Evolutionary conservation across 2,329 filamentous ascomycete genomes (phyloP).

Genomic region (Fusarium nisikadoi): DNA sequence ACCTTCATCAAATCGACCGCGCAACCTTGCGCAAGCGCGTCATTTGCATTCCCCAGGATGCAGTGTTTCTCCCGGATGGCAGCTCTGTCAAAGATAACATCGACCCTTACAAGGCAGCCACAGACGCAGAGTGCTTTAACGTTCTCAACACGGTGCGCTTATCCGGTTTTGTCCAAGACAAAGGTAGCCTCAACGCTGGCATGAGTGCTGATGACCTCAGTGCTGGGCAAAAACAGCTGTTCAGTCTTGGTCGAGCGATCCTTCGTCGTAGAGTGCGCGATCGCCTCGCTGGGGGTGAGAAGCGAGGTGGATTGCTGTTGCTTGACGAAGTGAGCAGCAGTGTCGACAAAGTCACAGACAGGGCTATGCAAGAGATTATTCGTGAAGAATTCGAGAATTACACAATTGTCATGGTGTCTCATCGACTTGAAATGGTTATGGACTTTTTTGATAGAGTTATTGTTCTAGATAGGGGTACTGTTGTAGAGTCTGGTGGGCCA

Average conservation of each 20-base stretch:
- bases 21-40: slow-evolving; percentile 57
- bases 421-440: slow-evolving; percentile 61
- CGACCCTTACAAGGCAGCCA: slow-evolving; percentile 52
- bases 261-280: slow-evolving; percentile 51
- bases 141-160: slow-evolving; percentile 52
- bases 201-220: slow-evolving; percentile 62
- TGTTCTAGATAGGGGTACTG: slow-evolving; percentile 59
- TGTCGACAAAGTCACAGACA: slow-evolving; percentile 56
- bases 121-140: slow-evolving; percentile 47
- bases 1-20: slow-evolving; percentile 53
- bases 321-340: slow-evolving; percentile 58
- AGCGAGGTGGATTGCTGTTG: slow-evolving; percentile 48
- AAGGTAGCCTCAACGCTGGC: slow-evolving; percentile 48
- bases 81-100: slow-evolving; percentile 56
- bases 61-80: slow-evolving; percentile 61
- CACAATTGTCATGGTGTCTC: slow-evolving; percentile 65
- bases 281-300: slow-evolving; percentile 19
- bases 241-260: slow-evolving; percentile 70
- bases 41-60: slow-evolving; percentile 64
- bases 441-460: slow-evolving; percentile 61
- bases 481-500: slow-evolving; percentile 54
- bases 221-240: slow-evolving; percentile 71
- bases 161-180: slow-evolving; percentile 45
- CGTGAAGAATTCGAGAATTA: slow-evolving; percentile 52
- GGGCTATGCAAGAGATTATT: slow-evolving; percentile 55